phyloP scores from a whole-genome alignment of 2,329 filamentous ascomycete genomes.

The Apiospora pterosperma region DNA sequence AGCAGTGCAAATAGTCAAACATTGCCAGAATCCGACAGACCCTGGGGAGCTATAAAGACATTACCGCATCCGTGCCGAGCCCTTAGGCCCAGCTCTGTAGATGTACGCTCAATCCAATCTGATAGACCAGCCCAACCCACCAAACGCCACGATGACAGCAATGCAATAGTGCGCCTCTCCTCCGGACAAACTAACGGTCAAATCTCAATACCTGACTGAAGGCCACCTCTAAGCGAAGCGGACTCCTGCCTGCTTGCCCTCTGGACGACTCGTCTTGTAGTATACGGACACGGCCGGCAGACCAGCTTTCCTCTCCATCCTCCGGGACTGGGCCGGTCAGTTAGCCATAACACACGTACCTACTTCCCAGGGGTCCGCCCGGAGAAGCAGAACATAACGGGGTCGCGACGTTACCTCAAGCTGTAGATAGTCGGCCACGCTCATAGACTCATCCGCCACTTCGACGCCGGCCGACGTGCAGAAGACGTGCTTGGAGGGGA shows the following conservation, averaged over 20 bases:
- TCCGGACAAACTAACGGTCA: not conserved
- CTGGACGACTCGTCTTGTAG: not conserved
- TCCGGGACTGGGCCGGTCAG: not conserved
- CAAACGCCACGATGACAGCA: not conserved
- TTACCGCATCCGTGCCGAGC: not conserved
- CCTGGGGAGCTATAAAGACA: not conserved
- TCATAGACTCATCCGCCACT: not conserved
- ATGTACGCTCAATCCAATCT: not conserved
- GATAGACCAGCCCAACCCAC: not conserved
- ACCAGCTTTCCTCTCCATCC: slow-evolving; percentile 1
- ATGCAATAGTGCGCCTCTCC: too few species aligned
- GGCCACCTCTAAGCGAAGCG: not conserved
- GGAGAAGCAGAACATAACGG: too few species aligned
- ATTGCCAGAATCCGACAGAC: not conserved
- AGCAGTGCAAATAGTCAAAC: too few species aligned
- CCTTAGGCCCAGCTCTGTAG: not conserved
- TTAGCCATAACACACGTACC: not conserved
- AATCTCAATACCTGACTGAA: not conserved
- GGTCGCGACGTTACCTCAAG: not conserved
- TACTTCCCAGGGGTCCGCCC: not conserved
- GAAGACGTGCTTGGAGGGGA: not conserved
- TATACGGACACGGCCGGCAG: slow-evolving; percentile 2
- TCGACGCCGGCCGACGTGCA: not conserved
- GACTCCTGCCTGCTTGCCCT: not conserved
- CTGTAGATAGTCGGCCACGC: not conserved